A percentile compares a stretch with the other conserved stretches of the same genome.
Evolutionary conservation across 805 yeast species (phyloP).

Genomic region (Ogataea methylovora): DNA sequence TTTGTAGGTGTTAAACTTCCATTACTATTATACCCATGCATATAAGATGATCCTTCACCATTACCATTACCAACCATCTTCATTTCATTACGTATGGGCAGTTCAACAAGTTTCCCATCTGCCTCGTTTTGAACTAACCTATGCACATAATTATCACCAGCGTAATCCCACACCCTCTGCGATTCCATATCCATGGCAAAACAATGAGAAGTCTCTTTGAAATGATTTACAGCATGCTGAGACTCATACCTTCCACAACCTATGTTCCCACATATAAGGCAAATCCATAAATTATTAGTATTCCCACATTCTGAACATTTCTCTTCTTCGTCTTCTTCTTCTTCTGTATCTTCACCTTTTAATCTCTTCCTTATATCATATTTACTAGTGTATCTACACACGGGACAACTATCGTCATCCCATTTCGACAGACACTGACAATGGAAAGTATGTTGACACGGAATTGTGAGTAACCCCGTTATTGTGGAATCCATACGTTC

Average conservation of each 20-base stretch:
- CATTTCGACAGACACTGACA: constrained; percentile 83
- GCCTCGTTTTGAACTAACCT: constrained; percentile 74
- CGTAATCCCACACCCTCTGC: constrained; percentile 92
- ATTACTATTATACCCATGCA: not conserved
- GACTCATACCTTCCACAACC: constrained; percentile 87
- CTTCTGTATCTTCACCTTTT: constrained; percentile 3
- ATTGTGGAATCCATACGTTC: constrained; percentile 79
- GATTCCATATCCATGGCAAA: constrained; percentile 83
- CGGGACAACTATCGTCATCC: constrained; percentile 88
- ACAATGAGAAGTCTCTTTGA: constrained; percentile 70
- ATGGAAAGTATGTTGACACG: constrained; percentile 91
- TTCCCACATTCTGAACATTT: constrained; percentile 53
- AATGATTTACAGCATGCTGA: constrained; percentile 83
- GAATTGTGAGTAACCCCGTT: constrained; percentile 79
- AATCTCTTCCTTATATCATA: too few relatives aligned
- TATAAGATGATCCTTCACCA: constrained; percentile 5
- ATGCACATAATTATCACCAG: constrained; percentile 86
- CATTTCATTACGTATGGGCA: constrained; percentile 32
- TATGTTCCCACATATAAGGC: constrained; percentile 83
- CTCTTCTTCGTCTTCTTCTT: constrained; percentile 22
- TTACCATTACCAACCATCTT: constrained; percentile 2
- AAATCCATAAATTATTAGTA: constrained; percentile 71
- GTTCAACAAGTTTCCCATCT: constrained; percentile 85
- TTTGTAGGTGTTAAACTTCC: constrained; percentile 10
- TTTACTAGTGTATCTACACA: constrained; percentile 68